Base-by-base conservation (phyloP, 371 early-diverging fungal genomes). In the Fennellomyces sp. region DNA sequence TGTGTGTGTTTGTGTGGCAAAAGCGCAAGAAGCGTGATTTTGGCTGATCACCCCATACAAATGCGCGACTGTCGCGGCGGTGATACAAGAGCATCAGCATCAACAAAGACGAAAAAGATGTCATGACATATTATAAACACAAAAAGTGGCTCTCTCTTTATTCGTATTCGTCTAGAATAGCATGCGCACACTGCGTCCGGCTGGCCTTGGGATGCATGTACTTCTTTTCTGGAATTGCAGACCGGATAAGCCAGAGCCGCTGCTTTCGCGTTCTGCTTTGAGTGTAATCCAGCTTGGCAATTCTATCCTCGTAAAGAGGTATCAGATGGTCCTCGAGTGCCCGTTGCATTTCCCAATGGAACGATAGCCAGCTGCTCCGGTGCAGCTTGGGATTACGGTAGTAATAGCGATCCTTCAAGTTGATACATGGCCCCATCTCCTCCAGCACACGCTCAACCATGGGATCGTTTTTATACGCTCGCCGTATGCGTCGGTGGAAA, bases 11-110 rank as follows among this genome's bases (percentile, higher is more conserved):
- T 45, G n/a, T 17, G 11, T 50, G 51, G 30, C 51, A 29, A 15
- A 50, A 50, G 23, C 51, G 51, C 51, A 50, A 50, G 15, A 50
- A 50, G 45, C 45, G 45, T 45, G 45, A 45, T 45, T n/a, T n/a
- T 45, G 5, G 2, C 12, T 39, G 5, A 11, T 39, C 5, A 39
- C 17, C 17, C 39, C 38, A 38, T 19, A 39, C 39, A 39, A 13
- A 39, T 3, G 17, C 39, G 17, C 39, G 17, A 33, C 35, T 33
- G 35, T 33, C 35, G 13, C 35, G 13, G 13, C 35, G 13, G 35
- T 33, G 35, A 8, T 33, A 33, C 6, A 33, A 33, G 35, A 13
- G 35, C 8, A 33, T 33, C 35, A 33, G 8, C 13, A 6, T 33
- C 13, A n/a, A n/a, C n/a, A n/a, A n/a, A n/a, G n/a, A n/a, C n/a